Base-by-base conservation (phyloP, 2,329 filamentous ascomycete genomes). In the Rosellinia necatrix region DNA sequence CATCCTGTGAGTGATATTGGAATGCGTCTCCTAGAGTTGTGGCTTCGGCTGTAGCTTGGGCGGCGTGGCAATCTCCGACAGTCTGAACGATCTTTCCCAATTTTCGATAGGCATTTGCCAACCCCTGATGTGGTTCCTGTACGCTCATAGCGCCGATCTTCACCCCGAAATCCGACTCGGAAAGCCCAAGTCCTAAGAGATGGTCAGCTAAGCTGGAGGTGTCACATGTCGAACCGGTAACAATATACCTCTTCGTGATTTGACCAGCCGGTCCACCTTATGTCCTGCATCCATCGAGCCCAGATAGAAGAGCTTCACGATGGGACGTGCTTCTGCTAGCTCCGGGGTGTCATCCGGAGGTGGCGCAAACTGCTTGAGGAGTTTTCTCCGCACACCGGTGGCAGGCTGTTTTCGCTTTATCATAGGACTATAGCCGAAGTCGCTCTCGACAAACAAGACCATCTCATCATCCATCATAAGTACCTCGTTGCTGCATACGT, bases 361-460 rank as follows among this genome's bases (percentile, higher is more conserved):
- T 27, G 94, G 94, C 32, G 94, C 93, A 74, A 99, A 99, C 73
- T 99, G 94, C 80, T 99, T 99, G 71, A 99, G 80, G 59, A 97
- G 89, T 78, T 97, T 97, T 70, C 94, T 85, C 61, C 94, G 86
- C 65, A 99, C 91, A 38, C 94, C 94, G 1, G 94, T 99, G 7
- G 94, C 94, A 19, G 94, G 94, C 74, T 99, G 94, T 79, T 96
- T 96, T 81, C 92, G 91, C 73, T 93, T 88, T 42, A 97, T 88
- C 69, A 97, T 89, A 1, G 94, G 94, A 68, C 92, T 97, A 74
- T 99, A 99, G 35, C 94, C 94, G 72, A 97, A 97, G 72, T 99
- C 94, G 70, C 91, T 96, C 75, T 99, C 94, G n/a, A 99, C 92
- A 68, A 99, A 99, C 58, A 97, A 87, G 4, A 97, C 86, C 86